Evolutionary conservation across 768 basidiomycete genomes (phyloP).

Genomic region (Lactifluus piperatus): DNA sequence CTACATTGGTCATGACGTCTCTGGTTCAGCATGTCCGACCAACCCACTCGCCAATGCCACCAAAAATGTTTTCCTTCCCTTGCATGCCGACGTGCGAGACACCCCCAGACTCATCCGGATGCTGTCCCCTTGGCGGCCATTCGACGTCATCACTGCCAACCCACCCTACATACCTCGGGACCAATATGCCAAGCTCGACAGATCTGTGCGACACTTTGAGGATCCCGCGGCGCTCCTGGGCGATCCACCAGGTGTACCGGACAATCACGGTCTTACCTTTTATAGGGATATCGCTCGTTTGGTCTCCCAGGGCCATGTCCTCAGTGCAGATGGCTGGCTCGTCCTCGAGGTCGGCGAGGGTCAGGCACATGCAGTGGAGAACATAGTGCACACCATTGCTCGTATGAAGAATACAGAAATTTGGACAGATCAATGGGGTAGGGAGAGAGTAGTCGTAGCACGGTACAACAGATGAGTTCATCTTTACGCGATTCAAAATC

Average conservation of each 20-base stretch:
- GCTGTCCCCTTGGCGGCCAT: conserved; percentile 33
- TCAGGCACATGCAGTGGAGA: conserved; percentile 56
- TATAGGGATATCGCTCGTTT: conserved; percentile 66
- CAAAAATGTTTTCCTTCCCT: conserved; percentile 23
- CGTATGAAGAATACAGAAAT: conserved; percentile 45
- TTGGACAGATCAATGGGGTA: conserved; percentile 78
- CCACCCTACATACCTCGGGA: conserved; percentile 74
- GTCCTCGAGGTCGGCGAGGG: conserved; percentile 74
- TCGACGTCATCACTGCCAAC: conserved; percentile 77
- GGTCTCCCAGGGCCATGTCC: conserved; percentile 41
- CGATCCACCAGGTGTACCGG: conserved; percentile 35
- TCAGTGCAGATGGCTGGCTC: conserved; percentile 45
- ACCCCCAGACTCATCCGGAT: conserved; percentile 16
- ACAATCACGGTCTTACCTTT: conserved; percentile 48
- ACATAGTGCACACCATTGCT: conserved; percentile 44
- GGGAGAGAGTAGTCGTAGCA: conserved; percentile 60
- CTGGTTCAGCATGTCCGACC: not conserved
- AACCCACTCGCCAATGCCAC: not conserved
- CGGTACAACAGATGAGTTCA: not conserved
- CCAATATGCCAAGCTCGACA: conserved; percentile 54
- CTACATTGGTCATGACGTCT: not conserved
- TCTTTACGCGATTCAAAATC: not conserved
- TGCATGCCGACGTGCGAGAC: conserved; percentile 38
- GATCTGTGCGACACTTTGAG: conserved; percentile 70
- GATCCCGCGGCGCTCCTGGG: conserved; percentile 77